Percentiles rank a stretch among this genome's conserved stretches.
phyloP scores from a whole-genome alignment of 1,139 yeast genomes.

The Hyphopichia fennica region DNA sequence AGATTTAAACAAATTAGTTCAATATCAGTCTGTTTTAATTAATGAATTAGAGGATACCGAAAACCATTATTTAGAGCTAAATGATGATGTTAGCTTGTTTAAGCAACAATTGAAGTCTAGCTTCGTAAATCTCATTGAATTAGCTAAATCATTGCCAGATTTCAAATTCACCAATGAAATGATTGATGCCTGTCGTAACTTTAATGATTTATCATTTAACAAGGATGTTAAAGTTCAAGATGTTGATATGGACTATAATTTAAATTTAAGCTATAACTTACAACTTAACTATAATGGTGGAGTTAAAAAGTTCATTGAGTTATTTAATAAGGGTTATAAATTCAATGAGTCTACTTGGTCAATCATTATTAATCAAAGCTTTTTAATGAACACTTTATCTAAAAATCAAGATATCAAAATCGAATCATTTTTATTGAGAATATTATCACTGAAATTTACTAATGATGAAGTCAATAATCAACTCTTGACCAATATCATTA shows the following conservation, averaged over 20 bases:
- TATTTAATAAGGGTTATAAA: slow-evolving; percentile 28
- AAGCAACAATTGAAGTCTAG: slow-evolving; percentile 19
- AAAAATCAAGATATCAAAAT: slow-evolving; percentile 17
- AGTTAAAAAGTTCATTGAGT: slow-evolving; percentile 22
- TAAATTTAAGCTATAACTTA: slow-evolving; percentile 31
- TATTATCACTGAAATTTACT: slow-evolving; percentile 20
- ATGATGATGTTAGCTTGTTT: slow-evolving; percentile 32
- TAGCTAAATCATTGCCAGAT: slow-evolving; percentile 1
- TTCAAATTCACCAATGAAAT: slow-evolving; percentile 20
- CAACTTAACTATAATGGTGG: slow-evolving; percentile 33
- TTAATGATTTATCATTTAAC: not conserved
- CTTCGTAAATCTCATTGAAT: slow-evolving; percentile 14
- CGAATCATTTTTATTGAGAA: slow-evolving; percentile 24
- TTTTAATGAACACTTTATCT: slow-evolving; percentile 22
- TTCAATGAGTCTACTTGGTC: slow-evolving; percentile 36
- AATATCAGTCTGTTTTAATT: slow-evolving; percentile 41
- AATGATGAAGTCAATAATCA: slow-evolving; percentile 12
- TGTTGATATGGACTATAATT: slow-evolving; percentile 13
- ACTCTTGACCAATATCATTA: slow-evolving; percentile 21
- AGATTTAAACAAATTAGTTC: slow-evolving; percentile 21
- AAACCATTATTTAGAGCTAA: slow-evolving; percentile 43
- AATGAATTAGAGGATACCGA: slow-evolving; percentile 55
- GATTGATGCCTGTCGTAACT: slow-evolving; percentile 14
- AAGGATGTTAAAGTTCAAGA: slow-evolving; percentile 1
- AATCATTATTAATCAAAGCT: slow-evolving; percentile 31